Base-by-base conservation (phyloP, 495 filamentous ascomycete genomes). In the Hypomontagnella monticulosa region DNA sequence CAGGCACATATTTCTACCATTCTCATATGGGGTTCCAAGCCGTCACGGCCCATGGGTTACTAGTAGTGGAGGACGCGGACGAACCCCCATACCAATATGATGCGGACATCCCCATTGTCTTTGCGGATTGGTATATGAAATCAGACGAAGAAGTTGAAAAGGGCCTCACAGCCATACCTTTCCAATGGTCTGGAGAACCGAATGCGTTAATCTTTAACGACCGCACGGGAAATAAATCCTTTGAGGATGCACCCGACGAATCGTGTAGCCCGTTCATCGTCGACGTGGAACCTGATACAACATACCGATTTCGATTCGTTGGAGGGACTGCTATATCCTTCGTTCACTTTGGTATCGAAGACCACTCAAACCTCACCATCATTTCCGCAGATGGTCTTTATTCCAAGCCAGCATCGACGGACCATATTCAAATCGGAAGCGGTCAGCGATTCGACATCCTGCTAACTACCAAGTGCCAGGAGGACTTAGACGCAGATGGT, bases 1-100 rank as follows among this genome's bases (percentile, higher is more conserved):
- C 84, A 7, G 85, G 84, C 14, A 82, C 82, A 4, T 87, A 86
- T 71, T 87, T 84, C 68, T 88, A 87, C 56, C 85, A 88, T 65
- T 86, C 83, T 7, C 85, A 88, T 57, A 79, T 87, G 23, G 81
- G 75, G 0, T 80, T 87, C 57, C 84, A 88, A 71, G 79, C 84
- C 2, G 71, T 83, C 30, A 81, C 81, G 42, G 81, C 80, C 4
- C 65, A 78, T 4, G 87, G 85, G 0, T 73, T 85, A 0, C 66
- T 89, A 20, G 81, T 87, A 51, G 82, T 89, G 15, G 77, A 81
- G 46, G 82, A 87, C 41, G 72, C 77, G 12, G 62, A 66, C 1
- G 15, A 61, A 2, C 56, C 75, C 1, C 85, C 83, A 0, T 87
- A 80, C 55, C 11, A 77, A 2, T 87, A 84, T 55, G 85, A 88